Percentiles rank a stretch among this genome's conserved stretches.
Conservation (phyloP, 1,284 basidiomycete species). For the Austropuccinia psidii region DNA sequence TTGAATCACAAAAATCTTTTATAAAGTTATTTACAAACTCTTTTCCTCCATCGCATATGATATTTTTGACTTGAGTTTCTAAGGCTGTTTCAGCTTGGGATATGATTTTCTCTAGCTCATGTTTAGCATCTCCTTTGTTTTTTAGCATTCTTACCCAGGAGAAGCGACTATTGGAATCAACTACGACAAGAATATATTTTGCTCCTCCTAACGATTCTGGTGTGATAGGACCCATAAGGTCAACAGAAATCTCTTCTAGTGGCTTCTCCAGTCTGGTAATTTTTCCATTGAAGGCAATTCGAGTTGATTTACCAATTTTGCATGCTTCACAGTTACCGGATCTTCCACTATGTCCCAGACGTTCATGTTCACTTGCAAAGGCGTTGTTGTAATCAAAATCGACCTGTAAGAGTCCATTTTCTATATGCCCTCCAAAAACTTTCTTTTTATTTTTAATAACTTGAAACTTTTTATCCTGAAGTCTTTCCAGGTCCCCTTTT, state of each 20-base stretch:
- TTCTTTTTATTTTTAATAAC: neutral
- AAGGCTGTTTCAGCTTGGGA: neutral
- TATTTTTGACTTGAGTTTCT: neutral
- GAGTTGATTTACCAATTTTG: conserved; percentile 18
- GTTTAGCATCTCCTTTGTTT: neutral
- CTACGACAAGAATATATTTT: conserved; percentile 1
- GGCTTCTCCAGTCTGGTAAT: no score
- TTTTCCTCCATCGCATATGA: conserved; percentile 4
- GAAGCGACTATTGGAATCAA: conserved; percentile 6
- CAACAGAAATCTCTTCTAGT: conserved; percentile 5
- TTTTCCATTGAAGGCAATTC: no score
- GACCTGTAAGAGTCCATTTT: neutral
- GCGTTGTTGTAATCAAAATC: neutral
- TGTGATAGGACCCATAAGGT: conserved; percentile 5
- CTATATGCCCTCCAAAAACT: conserved; percentile 8
- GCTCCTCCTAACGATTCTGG: neutral
- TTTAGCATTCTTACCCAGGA: neutral
- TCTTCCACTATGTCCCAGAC: neutral
- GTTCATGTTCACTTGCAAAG: neutral
- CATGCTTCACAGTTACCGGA: neutral
- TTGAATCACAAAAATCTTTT: neutral
- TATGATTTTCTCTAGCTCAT: neutral
- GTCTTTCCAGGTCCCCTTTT: neutral
- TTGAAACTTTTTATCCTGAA: neutral
- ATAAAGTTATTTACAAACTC: conserved; percentile 11